Conservation (phyloP, 1,284 basidiomycete species). For the Pseudozyma sp. region DNA sequence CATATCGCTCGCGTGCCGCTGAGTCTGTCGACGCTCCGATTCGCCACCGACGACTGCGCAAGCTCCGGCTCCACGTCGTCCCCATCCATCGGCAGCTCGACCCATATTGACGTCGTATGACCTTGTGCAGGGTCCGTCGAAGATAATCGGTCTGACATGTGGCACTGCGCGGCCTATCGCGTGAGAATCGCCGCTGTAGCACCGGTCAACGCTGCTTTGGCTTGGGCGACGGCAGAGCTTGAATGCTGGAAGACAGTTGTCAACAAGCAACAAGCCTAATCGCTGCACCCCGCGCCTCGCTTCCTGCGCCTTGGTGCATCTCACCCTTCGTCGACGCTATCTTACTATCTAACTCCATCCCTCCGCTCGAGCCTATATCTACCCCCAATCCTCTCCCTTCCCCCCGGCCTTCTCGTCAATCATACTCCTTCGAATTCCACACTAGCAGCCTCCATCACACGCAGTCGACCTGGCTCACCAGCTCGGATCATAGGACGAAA, state of each 20-base stretch:
- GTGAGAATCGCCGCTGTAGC: neutral
- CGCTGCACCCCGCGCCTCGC: conserved; percentile 16
- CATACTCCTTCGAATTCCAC: neutral
- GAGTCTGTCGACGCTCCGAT: conserved; percentile 18
- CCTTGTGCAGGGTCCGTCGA: neutral
- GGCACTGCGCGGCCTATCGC: too few relatives aligned
- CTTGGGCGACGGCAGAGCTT: neutral
- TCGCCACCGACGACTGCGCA: conserved; percentile 15
- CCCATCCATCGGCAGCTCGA: neutral
- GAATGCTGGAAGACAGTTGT: too few relatives aligned
- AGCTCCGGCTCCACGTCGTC: neutral
- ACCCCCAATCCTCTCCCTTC: neutral
- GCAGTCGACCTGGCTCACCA: neutral
- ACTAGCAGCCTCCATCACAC: neutral
- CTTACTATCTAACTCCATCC: neutral
- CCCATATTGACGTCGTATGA: neutral
- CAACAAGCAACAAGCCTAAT: too few relatives aligned
- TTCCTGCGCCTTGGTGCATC: conserved; percentile 8
- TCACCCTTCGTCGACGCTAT: neutral
- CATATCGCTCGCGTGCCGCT: conserved; percentile 3
- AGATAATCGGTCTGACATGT: too few relatives aligned
- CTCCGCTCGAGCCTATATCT: conserved; percentile 20
- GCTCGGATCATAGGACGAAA: too few relatives aligned
- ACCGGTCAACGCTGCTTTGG: conserved; percentile 1
- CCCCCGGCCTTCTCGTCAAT: neutral